These are phyloP conservation scores for Syzygium oleosum DNA, from an alignment of 345 rosid species.

Conservation along the genomic window DNA sequence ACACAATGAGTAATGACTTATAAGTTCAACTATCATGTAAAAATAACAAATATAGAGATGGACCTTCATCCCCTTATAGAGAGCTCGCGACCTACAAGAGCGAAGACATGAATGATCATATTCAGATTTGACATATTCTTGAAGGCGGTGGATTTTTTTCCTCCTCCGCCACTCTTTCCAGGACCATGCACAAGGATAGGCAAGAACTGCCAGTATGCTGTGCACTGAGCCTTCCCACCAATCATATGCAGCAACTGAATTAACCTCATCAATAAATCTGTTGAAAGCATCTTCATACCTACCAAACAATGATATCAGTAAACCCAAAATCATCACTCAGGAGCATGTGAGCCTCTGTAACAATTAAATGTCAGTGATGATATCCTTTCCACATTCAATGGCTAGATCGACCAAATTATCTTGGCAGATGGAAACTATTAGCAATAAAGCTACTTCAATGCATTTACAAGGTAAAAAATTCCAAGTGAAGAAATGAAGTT, in stretches of 20 bases:
- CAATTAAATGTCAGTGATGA: neutral
- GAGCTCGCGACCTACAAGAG: constrained; percentile 96
- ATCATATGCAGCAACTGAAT: constrained; percentile 95
- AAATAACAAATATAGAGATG: constrained; percentile 1
- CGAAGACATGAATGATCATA: constrained; percentile 99
- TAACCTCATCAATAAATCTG: constrained; percentile 91
- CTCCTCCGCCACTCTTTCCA: constrained; percentile 97
- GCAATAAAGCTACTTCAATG: neutral
- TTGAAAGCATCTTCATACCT: constrained; percentile 99
- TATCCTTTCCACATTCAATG: neutral
- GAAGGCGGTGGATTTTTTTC: constrained; percentile 82
- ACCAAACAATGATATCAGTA: neutral
- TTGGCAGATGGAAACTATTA: neutral
- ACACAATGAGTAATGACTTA: neutral
- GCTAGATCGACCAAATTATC: neutral
- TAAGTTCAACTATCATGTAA: neutral
- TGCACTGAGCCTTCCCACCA: constrained; percentile 99
- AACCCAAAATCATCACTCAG: neutral
- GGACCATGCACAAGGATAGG: constrained; percentile 98
- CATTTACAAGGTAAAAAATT: neutral
- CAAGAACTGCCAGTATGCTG: constrained; percentile 83
- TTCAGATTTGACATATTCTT: constrained; percentile 93
- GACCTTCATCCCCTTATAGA: constrained; percentile 99
- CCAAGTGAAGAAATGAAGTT: neutral
- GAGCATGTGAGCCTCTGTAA: neutral